Percentiles rank a stretch among this genome's conserved stretches.
Conservation (phyloP, 2,329 filamentous ascomycete species). For the Fusarium nurragi region DNA sequence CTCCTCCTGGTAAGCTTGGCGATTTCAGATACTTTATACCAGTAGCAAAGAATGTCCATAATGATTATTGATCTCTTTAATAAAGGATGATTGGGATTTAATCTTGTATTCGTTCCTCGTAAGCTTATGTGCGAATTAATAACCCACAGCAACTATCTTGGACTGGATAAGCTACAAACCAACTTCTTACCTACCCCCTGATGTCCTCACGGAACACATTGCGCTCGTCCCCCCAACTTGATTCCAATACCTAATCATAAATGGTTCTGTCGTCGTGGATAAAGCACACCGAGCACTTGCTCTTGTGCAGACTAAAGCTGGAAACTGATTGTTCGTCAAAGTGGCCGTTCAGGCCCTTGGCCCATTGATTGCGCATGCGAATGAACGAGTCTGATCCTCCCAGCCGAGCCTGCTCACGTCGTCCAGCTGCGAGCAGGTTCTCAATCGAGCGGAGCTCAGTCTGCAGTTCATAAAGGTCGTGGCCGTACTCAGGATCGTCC, state of each 20-base stretch:
- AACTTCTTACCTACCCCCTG: neutral
- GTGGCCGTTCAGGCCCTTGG: neutral
- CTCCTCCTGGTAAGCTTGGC: neutral
- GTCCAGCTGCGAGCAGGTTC: neutral
- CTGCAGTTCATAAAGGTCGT: neutral
- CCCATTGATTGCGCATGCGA: conserved; percentile 12
- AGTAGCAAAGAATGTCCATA: no score
- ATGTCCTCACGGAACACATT: neutral
- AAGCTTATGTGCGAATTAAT: neutral
- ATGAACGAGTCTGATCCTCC: conserved; percentile 12
- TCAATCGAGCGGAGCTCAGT: neutral
- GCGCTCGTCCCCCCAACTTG: neutral
- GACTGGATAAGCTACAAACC: no score
- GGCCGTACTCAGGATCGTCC: no score
- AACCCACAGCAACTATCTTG: no score
- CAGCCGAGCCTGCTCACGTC: conserved; percentile 20
- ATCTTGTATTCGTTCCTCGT: no score
- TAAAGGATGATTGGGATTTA: no score
- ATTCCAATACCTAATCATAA: neutral
- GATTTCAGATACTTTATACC: no score
- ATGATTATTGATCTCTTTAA: no score
- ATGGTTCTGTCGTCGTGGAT: neutral
- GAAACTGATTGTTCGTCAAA: neutral
- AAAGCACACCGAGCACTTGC: neutral
- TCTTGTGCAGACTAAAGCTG: neutral